Evolutionary conservation across 2,329 filamentous ascomycete genomes (phyloP), one percentile per base, ranked within the genome.

Genomic region (Anisogramma anomala): DNA sequence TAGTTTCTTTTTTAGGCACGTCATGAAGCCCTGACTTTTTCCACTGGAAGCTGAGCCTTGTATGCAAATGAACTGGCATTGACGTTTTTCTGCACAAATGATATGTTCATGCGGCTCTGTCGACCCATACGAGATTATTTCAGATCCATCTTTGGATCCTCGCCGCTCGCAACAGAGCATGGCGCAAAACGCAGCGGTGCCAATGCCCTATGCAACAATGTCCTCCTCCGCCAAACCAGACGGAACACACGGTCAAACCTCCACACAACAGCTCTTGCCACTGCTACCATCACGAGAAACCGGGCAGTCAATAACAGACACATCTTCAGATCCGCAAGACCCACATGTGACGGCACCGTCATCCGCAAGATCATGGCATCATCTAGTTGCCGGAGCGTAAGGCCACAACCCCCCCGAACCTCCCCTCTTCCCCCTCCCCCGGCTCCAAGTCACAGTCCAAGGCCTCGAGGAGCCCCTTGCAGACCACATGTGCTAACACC

Each of bases 381-480:
- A 94, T 67, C 81, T 95, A 55, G 74, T 94, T 44, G 88, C 88
- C 41, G 88, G 88, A 71, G 88, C 79, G 86, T 93, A 73, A 55
- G 74, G 66, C 32, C 14, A 11, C 19, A 3, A 26, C 14, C 30
- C 30, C 20, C 10, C n/a, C 30, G n/a, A n/a, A 6, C 11, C 7
- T n/a, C n/a, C n/a, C n/a, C n/a, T n/a, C n/a, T n/a, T n/a, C n/a
- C n/a, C n/a, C n/a, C n/a, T n/a, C n/a, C n/a, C n/a, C n/a, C n/a
- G n/a, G n/a, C n/a, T n/a, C n/a, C n/a, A n/a, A n/a, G n/a, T n/a
- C 5, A 9, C n/a, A 31, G 3, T 6, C 28, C 4, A 14, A 27
- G 7, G 5, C 22, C 22, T 23, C 22, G 22, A 15, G 14, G 13
- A 40, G 13, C 14, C 27, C 15, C 26, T 31, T 33, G 18, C 10